These are phyloP conservation scores for Chiua sp. DNA, from an alignment of 1,284 basidiomycete species.

Conservation along the genomic window DNA sequence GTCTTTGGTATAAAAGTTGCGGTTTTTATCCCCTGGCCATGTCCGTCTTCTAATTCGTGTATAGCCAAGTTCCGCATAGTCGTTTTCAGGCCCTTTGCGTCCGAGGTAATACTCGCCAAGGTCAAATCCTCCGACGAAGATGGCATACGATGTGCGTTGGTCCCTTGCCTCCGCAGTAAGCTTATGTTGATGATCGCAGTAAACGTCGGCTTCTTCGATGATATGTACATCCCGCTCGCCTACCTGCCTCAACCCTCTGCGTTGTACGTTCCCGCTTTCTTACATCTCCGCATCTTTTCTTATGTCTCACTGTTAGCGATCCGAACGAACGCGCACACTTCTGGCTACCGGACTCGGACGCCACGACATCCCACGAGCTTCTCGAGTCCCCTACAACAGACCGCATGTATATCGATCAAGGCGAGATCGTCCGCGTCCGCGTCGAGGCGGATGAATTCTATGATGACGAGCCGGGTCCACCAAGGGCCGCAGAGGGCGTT, in stretches of 20 bases:
- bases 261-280: constrained; percentile 58
- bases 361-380: constrained; percentile 63
- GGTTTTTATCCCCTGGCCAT: not conserved
- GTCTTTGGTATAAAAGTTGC: constrained; percentile 92
- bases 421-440: constrained; percentile 86
- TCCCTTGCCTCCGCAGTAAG: not conserved
- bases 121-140: constrained; percentile 86
- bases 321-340: constrained; percentile 83
- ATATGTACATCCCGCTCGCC: constrained; percentile 80
- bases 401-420: constrained; percentile 86
- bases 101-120: constrained; percentile 90
- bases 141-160: constrained; percentile 76
- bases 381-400: constrained; percentile 71
- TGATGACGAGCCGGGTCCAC: constrained; percentile 90
- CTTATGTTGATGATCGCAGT: constrained; percentile 52
- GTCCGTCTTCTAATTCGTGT: constrained; percentile 7
- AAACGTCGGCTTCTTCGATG: constrained; percentile 92
- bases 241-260: constrained; percentile 81
- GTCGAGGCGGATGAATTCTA: constrained; percentile 90
- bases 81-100: constrained; percentile 90
- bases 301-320: constrained; percentile 54
- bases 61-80: constrained; percentile 90
- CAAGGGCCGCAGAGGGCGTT: constrained; percentile 73
- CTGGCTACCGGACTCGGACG: constrained; percentile 72
- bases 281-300: not conserved